A percentile compares a stretch with the other conserved stretches of the same genome.
Evolutionary conservation across 768 basidiomycete genomes (phyloP).

Genomic region (Xanthoconium stramineum): DNA sequence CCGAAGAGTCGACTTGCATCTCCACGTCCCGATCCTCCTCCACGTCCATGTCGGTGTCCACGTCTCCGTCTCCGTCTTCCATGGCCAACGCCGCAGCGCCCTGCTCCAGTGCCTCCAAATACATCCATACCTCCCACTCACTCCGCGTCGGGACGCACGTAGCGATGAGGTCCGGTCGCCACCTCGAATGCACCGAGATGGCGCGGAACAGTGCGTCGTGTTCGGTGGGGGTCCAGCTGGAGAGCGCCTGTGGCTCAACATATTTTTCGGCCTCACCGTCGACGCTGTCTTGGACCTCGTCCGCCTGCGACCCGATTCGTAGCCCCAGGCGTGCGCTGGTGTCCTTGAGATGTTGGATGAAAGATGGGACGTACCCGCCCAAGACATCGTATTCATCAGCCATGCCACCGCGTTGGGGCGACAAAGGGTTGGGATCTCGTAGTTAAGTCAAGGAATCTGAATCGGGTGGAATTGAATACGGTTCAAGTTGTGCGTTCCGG

Average conservation of each 20-base stretch:
- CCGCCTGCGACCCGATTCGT: background rate
- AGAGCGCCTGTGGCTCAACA: background rate
- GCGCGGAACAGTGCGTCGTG: conserved; percentile 71
- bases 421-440: background rate
- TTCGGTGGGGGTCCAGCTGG: conserved; percentile 64
- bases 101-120: conserved; percentile 51
- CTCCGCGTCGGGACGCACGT: conserved; percentile 62
- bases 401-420: conserved; percentile 1
- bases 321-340: conserved; percentile 20
- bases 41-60: background rate
- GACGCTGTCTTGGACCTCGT: background rate
- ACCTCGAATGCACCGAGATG: conserved; percentile 60
- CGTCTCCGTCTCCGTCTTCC: conserved; percentile 12
- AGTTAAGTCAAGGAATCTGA: background rate
- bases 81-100: conserved; percentile 15
- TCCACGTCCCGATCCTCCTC: conserved; percentile 1
- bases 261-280: background rate
- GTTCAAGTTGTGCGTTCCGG: background rate
- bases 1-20: conserved; percentile 21
- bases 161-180: conserved; percentile 77
- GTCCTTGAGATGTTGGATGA: conserved; percentile 26
- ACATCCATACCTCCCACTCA: conserved; percentile 63
- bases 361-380: conserved; percentile 24
- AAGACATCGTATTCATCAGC: conserved; percentile 16
- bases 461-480: background rate